Evolutionary conservation across 2,329 filamentous ascomycete genomes (phyloP).

Genomic region (Epichloe baconii): DNA sequence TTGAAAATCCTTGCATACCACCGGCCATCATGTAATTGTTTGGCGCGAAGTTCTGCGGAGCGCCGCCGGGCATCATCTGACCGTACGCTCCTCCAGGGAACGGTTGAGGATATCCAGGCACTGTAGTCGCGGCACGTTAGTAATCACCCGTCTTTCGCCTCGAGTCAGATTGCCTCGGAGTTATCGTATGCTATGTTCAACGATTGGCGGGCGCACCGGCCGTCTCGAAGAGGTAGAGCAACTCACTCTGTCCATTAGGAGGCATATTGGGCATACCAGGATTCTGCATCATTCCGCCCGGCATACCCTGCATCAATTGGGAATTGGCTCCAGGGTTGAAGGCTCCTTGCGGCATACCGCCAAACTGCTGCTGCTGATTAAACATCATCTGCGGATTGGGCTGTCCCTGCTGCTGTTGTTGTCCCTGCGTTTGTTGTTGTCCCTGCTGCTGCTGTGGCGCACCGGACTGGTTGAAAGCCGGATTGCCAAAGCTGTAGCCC

Average conservation of each 20-base stretch:
- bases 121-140: constrained; percentile 19
- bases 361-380: constrained; percentile 41
- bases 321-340: constrained; percentile 38
- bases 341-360: constrained; percentile 37
- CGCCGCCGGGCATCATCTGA: constrained; percentile 34
- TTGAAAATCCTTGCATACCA: constrained; percentile 41
- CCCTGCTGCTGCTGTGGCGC: constrained; percentile 19
- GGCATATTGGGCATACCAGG: constrained; percentile 45
- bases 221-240: background rate
- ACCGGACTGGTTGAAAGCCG: constrained; percentile 28
- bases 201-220: background rate
- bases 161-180: too few species aligned
- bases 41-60: constrained; percentile 37
- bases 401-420: constrained; percentile 28
- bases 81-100: constrained; percentile 46
- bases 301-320: constrained; percentile 41
- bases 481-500: constrained; percentile 41
- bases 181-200: background rate
- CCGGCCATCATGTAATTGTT: constrained; percentile 37
- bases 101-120: constrained; percentile 45
- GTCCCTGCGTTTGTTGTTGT: constrained; percentile 33
- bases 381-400: constrained; percentile 44
- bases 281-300: constrained; percentile 51
- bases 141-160: background rate
- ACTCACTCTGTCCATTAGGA: constrained; percentile 48